A percentile compares a stretch with the other conserved stretches of the same genome.
These are phyloP conservation scores for Geosmithia putterillii DNA, from an alignment of 2,329 filamentous ascomycete genomes.

Conservation along the genomic window DNA sequence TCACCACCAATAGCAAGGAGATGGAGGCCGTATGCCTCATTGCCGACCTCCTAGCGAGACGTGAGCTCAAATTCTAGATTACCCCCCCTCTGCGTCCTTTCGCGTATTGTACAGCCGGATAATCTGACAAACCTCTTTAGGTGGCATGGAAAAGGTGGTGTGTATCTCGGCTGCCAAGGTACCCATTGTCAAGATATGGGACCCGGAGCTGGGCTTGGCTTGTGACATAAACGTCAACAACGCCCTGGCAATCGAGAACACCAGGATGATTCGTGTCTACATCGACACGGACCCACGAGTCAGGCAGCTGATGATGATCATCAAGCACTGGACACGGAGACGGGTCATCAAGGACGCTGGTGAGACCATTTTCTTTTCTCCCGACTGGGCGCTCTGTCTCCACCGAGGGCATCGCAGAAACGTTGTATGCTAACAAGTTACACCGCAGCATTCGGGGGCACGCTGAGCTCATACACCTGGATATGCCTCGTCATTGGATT, in stretches of 20 bases:
- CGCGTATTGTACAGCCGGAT: neutral
- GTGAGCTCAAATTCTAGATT: slow-evolving; percentile 27
- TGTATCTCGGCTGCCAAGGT: slow-evolving; percentile 94
- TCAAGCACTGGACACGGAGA: slow-evolving; percentile 94
- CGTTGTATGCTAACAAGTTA: neutral
- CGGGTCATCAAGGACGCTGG: slow-evolving; percentile 93
- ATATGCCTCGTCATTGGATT: slow-evolving; percentile 98
- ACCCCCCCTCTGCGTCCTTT: neutral
- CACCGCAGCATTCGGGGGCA: slow-evolving; percentile 69
- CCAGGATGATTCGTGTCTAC: slow-evolving; percentile 94
- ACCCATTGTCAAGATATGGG: slow-evolving; percentile 97
- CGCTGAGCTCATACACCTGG: slow-evolving; percentile 97
- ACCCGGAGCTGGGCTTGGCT: slow-evolving; percentile 76
- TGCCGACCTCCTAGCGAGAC: slow-evolving; percentile 70
- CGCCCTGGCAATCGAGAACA: slow-evolving; percentile 87
- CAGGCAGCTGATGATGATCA: slow-evolving; percentile 84
- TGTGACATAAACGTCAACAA: slow-evolving; percentile 99
- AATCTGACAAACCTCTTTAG: slow-evolving; percentile 38
- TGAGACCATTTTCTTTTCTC: slow-evolving; percentile 29
- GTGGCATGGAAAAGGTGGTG: slow-evolving; percentile 92
- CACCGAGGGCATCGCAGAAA: neutral
- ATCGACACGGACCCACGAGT: slow-evolving; percentile 87
- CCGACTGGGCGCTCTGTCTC: neutral
- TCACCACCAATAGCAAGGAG: slow-evolving; percentile 80
- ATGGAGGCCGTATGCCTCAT: slow-evolving; percentile 85